Percentiles rank a stretch among this genome's conserved stretches.
Conservation (phyloP, 768 basidiomycete genomes). For the Serendipita sp. region DNA sequence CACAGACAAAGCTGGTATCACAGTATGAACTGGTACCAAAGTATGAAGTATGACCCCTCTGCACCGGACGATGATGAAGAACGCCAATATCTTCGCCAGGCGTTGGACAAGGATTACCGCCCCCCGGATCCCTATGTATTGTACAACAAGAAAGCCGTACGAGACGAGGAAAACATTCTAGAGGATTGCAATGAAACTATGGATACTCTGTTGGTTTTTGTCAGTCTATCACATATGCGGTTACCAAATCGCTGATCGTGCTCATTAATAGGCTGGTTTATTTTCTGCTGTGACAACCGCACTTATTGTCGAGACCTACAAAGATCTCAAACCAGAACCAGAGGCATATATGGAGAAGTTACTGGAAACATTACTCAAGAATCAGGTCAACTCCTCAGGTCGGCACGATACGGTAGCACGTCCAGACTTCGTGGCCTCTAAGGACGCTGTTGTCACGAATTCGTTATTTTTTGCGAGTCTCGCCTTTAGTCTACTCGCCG, state of each 20-base stretch:
- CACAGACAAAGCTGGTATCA: background rate
- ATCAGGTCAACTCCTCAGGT: background rate
- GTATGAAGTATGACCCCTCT: too few relatives aligned
- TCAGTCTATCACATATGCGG: background rate
- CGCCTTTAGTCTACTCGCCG: background rate
- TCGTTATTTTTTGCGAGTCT: background rate
- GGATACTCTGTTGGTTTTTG: slow-evolving; percentile 5
- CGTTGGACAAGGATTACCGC: too few relatives aligned
- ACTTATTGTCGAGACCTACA: background rate
- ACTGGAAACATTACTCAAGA: background rate
- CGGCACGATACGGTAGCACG: background rate
- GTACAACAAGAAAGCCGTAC: background rate
- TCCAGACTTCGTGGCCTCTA: background rate
- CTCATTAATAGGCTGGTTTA: slow-evolving; percentile 7
- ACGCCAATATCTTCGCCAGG: too few relatives aligned
- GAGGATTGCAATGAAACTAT: background rate
- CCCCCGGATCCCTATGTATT: background rate
- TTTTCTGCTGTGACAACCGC: slow-evolving; percentile 4
- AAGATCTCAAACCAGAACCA: slow-evolving; percentile 1
- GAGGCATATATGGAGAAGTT: background rate
- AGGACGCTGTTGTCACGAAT: background rate
- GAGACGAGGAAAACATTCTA: background rate
- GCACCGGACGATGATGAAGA: too few relatives aligned
- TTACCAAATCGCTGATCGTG: too few relatives aligned
- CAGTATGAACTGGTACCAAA: background rate